Base-by-base conservation (phyloP, 1,284 basidiomycete genomes). In the Leucoagaricus sp. region DNA sequence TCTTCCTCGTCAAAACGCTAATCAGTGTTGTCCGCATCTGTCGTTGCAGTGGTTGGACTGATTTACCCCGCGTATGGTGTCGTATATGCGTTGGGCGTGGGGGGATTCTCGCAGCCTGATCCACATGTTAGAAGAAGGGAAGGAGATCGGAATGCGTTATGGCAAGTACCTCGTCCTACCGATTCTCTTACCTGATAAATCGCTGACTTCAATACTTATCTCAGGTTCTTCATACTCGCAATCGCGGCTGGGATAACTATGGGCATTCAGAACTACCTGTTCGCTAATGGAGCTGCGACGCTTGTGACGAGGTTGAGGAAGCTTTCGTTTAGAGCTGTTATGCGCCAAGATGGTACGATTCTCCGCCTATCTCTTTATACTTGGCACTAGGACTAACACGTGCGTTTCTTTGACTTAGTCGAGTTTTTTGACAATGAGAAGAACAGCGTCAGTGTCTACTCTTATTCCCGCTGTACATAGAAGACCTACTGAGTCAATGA, bases 1-100 rank as follows among this genome's bases (percentile, higher is more conserved):
- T 23, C 6, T 3, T 28, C 6, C 41, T 17, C 15, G 19, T 7
- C 2, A 29, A 7, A 3, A n/a, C 31, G 15, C 46, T 48, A 10
- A 48, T 31, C 4, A n/a, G 4, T 38, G 36, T 10, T 36, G 3
- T 21, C 13, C 28, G 1, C 34, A 17, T 52, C 23, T 36, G 38
- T 41, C 34, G n/a, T n/a, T 3, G 13, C 28, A 74, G 72, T 79
- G 41, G 79, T 80, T 38, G 93, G 94, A 49, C 81, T 87, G 67
- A 85, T 93, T 23, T 94, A 93, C 68, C 95, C 95, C 0, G 80
- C 82, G 2, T 91, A 94, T 64, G 86, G 90, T 61, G 84, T 96
- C 59, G 78, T 95, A 4, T 95, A 87, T 67, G 82, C 82, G 45
- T 73, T 78, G 56, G 83, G 81, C 34, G 79, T 93, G 60, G 65